Base-by-base conservation (phyloP, 1,284 basidiomycete genomes). In the Fomitopsis palustris region DNA sequence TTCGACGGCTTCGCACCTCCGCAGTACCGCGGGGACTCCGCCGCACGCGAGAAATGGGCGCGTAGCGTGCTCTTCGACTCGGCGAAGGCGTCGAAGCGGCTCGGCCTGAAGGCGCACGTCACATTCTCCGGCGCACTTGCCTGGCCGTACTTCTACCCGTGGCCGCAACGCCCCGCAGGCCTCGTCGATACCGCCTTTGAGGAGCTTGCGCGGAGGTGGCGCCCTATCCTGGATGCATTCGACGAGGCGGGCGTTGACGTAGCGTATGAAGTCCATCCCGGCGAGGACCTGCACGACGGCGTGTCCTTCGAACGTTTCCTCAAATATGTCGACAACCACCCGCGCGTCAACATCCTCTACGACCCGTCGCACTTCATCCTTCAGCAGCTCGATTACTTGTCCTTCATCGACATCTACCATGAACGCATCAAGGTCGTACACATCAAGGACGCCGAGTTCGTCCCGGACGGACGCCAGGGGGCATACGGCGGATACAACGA, bases 361-460 rank as follows among this genome's bases (percentile, higher is more conserved):
- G 49, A 52, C 49, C 49, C 49, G n/a, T 52, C 49, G 31, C 49
- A 52, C 19, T 52, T 52, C 31, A 9, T 52, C 17, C 49, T 52
- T 2, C 49, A 52, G 49, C 49, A 52, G 49, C 49, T 52, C 31
- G 49, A 52, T 19, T 52, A 52, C 49, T 31, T 52, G 19, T 25
- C 49, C 10, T 52, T 52, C 49, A 52, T 52, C 31, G 49, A 52
- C 49, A 52, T 52, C 29, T 52, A 52, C 49, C 49, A 52, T 31
- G 49, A 33, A n/a, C 49, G 49, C 49, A 52, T 52, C 49, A 52
- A 35, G 49, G 33, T 52, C 33, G 29, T 52, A 19, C 49, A 52
- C 31, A 31, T 52, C 23, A 52, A 52, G 49, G 49, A 52, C 49
- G 49, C 49, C 27, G 49, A 52, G 49, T 52, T 52, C 49, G 49